These are phyloP conservation scores for Cinchona pubescens DNA, from an alignment of 257 asterid genomes.

Conservation along the genomic window DNA sequence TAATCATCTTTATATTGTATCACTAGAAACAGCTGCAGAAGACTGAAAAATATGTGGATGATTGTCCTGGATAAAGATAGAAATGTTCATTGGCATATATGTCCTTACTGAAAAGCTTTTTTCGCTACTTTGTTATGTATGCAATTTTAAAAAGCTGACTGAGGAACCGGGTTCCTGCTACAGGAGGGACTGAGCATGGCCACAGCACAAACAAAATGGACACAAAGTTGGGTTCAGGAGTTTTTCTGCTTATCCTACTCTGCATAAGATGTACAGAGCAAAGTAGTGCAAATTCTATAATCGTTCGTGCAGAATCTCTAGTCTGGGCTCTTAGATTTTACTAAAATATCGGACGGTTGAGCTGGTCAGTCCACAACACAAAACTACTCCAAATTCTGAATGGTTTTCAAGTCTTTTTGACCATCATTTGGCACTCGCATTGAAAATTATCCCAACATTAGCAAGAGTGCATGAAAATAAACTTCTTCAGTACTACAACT, in stretches of 20 bases:
- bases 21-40: background rate
- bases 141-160: constrained; percentile 7
- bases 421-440: background rate
- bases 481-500: background rate
- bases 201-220: background rate
- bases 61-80: background rate
- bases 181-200: background rate
- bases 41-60: background rate
- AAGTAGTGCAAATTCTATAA: background rate
- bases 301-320: too few species aligned
- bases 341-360: too few species aligned
- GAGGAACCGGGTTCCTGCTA: constrained; percentile 33
- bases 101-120: background rate
- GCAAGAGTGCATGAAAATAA: background rate
- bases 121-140: background rate
- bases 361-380: too few species aligned
- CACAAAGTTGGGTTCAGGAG: background rate
- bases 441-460: background rate
- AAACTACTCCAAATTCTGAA: too few species aligned
- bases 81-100: background rate
- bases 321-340: too few species aligned
- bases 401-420: background rate
- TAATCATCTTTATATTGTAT: too few species aligned
- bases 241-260: background rate
- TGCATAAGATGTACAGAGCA: background rate